Evolutionary conservation across 345 rosid species (phyloP), one percentile per base, ranked within the genome.

Genomic region (Erodium maritimum): DNA sequence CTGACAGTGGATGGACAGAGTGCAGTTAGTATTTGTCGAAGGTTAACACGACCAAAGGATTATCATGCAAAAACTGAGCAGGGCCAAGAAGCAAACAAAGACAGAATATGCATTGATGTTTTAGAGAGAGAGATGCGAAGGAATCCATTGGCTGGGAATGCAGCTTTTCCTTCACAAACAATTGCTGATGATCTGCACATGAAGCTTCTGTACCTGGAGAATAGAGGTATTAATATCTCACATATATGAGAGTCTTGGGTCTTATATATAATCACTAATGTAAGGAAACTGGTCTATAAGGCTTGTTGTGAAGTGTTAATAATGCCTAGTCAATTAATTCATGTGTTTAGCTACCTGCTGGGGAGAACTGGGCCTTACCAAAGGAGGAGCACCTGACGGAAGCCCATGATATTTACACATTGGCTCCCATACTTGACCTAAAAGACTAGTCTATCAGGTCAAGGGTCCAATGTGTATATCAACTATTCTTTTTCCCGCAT

Each of bases 181-280:
- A 33, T 71, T 55, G 70, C 78, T 9, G 95, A 93, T 69, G 91
- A 93, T 87, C 70, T 89, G 50, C 90, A 83, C 67, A 87, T 89
- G 95, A 89, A 80, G 66, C 73, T 93, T 59, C 64, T 87, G 17
- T 87, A 93, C 80, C 78, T 93, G 62, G 99, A 93, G 80, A 93
- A 89, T 65, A 73, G 99, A 89, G 99, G 99, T 93, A 75, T 29
- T 61, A 18, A n/a, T n/a, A n/a, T n/a, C n/a, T 58, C 59, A 51
- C 58, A 46, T 7, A 42, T 10, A 42, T 42, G 16, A 42, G 25
- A 51, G 19, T 55, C 20, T 25, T 50, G 6, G 21, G 17, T 59
- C 37, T 0, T 63, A 16, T 29, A 42, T 9, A 10, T 10, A 42
- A 42, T 11, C 17, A 14, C 12, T 42, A 42, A 42, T 16, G 8